Conservation (phyloP, 2,329 filamentous ascomycete genomes). For the Fusarium siculi region DNA sequence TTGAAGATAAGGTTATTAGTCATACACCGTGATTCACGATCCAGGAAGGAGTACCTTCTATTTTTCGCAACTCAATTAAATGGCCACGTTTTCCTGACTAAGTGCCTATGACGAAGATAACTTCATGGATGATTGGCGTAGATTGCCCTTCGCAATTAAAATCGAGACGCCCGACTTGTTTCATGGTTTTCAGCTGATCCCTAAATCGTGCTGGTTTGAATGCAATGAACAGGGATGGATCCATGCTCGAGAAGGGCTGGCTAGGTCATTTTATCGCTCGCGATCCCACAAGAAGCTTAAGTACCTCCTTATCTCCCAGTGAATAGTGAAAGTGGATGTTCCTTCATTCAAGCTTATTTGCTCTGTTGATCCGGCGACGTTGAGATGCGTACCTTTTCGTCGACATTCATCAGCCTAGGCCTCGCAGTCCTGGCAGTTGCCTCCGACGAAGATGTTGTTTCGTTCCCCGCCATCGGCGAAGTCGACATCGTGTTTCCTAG, state of each 20-base stretch:
- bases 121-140: neutral
- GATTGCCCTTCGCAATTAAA: neutral
- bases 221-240: constrained; percentile 23
- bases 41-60: neutral
- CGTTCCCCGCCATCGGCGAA: constrained; percentile 24
- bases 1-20: constrained; percentile 8
- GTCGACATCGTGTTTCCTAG: constrained; percentile 26
- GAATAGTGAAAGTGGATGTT: neutral
- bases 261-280: constrained; percentile 4
- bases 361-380: no score
- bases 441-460: constrained; percentile 1
- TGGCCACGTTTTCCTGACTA: neutral
- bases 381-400: neutral
- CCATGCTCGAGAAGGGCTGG: constrained; percentile 14
- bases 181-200: constrained; percentile 7
- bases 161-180: neutral
- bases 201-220: constrained; percentile 1
- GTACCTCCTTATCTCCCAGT: neutral
- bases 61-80: neutral
- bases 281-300: neutral
- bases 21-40: neutral
- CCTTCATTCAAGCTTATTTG: neutral
- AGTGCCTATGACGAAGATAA: neutral
- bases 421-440: neutral
- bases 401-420: neutral